Conservation (phyloP, 1,284 basidiomycete species). For the Leccinum variabile region DNA sequence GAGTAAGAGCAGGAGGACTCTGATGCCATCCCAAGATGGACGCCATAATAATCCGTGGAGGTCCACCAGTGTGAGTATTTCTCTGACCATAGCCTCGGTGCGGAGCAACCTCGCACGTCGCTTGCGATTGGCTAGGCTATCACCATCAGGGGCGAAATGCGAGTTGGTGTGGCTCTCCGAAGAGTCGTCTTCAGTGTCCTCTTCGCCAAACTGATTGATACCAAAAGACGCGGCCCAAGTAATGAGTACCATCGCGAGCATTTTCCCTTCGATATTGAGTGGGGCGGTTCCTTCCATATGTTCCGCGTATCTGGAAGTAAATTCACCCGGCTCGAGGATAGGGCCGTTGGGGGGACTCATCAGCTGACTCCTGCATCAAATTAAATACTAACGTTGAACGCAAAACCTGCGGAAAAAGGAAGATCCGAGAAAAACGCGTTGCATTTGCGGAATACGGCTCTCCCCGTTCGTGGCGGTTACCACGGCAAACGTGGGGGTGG, state of each 20-base stretch:
- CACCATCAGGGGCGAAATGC: conserved; percentile 16
- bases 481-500: conserved; percentile 34
- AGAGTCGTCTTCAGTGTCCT: conserved; percentile 20
- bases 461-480: conserved; percentile 1
- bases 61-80: conserved; percentile 78
- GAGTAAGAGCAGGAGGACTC: conserved; percentile 71
- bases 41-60: conserved; percentile 74
- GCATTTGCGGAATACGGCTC: conserved; percentile 66
- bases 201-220: conserved; percentile 67
- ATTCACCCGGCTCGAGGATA: conserved; percentile 73
- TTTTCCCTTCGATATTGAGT: conserved; percentile 58
- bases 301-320: conserved; percentile 64
- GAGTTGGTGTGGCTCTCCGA: conserved; percentile 22
- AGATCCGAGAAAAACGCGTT: conserved; percentile 77
- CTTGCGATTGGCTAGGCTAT: conserved; percentile 24
- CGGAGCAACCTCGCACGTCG: conserved; percentile 25
- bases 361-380: not conserved
- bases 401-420: conserved; percentile 81
- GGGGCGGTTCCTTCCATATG: conserved; percentile 57
- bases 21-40: conserved; percentile 83
- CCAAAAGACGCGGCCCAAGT: conserved; percentile 88
- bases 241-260: conserved; percentile 71
- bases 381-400: conserved; percentile 65
- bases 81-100: conserved; percentile 60
- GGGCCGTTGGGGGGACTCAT: conserved; percentile 55